Conservation (phyloP, 139 green algal species). For the Asterochloris erici region DNA sequence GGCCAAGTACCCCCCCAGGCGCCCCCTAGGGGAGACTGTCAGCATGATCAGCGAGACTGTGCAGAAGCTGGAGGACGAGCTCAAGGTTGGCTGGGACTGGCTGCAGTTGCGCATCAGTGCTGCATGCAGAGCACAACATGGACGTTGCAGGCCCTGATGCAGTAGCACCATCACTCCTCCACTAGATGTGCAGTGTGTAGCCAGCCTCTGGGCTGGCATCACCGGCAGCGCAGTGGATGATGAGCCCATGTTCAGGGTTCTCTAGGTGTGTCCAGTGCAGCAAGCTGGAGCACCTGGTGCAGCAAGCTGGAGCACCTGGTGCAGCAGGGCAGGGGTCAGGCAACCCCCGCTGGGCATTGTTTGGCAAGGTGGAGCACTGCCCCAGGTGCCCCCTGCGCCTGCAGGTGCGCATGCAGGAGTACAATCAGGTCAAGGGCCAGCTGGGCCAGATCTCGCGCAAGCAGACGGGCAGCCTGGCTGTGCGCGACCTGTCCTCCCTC, state of each 20-base stretch:
- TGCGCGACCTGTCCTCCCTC: constrained; percentile 73
- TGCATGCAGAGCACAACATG: not conserved
- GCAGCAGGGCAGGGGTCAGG: too few species aligned
- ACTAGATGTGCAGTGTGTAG: not conserved
- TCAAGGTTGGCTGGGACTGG: constrained; percentile 75
- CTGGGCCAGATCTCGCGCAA: constrained; percentile 75
- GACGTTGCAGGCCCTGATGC: not conserved
- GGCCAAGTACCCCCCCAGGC: constrained; percentile 89
- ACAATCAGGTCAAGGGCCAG: constrained; percentile 74
- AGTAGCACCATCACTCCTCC: too few species aligned
- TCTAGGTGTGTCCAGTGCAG: too few species aligned
- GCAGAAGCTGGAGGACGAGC: constrained; percentile 89
- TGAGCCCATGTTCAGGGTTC: too few species aligned
- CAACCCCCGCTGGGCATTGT: not conserved
- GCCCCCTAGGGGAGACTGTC: constrained; percentile 87
- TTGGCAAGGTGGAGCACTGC: not conserved
- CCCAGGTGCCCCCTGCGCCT: not conserved
- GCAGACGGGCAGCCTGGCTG: constrained; percentile 79
- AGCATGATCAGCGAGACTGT: constrained; percentile 85
- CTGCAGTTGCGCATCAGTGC: not conserved
- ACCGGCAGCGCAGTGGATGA: too few species aligned
- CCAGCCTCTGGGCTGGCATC: too few species aligned
- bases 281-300: too few species aligned
- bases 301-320: too few species aligned
- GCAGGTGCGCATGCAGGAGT: constrained; percentile 68